Evolutionary conservation across 768 basidiomycete genomes (phyloP).

Genomic region (Auriscalpium vulgare): DNA sequence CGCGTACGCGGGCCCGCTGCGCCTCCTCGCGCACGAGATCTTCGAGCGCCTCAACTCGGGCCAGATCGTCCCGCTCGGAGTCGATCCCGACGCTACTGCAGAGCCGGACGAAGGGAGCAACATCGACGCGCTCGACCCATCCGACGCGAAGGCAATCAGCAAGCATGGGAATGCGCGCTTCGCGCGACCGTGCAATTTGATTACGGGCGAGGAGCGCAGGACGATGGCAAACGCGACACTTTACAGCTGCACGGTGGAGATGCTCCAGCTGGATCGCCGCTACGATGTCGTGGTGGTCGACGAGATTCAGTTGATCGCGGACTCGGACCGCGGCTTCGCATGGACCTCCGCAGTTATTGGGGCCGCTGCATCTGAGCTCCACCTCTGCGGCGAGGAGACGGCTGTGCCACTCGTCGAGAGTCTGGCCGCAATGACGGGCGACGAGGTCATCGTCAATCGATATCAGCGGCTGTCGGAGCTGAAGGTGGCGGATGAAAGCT

Average conservation of each 20-base stretch:
- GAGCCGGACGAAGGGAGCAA: constrained; percentile 29
- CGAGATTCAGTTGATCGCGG: constrained; percentile 94
- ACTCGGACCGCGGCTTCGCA: constrained; percentile 64
- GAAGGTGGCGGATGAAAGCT: constrained; percentile 51
- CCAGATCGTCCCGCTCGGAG: constrained; percentile 70
- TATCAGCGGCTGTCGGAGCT: constrained; percentile 88
- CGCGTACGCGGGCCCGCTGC: constrained; percentile 84
- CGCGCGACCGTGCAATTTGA: constrained; percentile 68
- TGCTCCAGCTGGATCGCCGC: constrained; percentile 41
- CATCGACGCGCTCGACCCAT: constrained; percentile 23
- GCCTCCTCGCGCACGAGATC: constrained; percentile 92
- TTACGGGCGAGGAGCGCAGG: constrained; percentile 88
- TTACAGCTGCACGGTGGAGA: constrained; percentile 89
- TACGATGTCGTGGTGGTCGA: constrained; percentile 88
- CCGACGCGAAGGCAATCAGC: constrained; percentile 14
- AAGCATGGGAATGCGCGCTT: constrained; percentile 36
- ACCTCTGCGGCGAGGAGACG: constrained; percentile 93
- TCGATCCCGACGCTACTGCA: constrained; percentile 22
- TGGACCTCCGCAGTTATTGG: constrained; percentile 85
- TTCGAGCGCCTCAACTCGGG: constrained; percentile 88
- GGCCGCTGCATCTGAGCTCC: constrained; percentile 68
- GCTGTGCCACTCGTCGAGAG: constrained; percentile 72
- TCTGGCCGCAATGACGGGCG: constrained; percentile 70
- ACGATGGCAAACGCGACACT: constrained; percentile 54
- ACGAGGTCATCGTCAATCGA: constrained; percentile 70